Percentiles rank a stretch among this genome's conserved stretches.
Evolutionary conservation across 495 filamentous ascomycete genomes (phyloP).

Genomic region (Arthonia radiata): DNA sequence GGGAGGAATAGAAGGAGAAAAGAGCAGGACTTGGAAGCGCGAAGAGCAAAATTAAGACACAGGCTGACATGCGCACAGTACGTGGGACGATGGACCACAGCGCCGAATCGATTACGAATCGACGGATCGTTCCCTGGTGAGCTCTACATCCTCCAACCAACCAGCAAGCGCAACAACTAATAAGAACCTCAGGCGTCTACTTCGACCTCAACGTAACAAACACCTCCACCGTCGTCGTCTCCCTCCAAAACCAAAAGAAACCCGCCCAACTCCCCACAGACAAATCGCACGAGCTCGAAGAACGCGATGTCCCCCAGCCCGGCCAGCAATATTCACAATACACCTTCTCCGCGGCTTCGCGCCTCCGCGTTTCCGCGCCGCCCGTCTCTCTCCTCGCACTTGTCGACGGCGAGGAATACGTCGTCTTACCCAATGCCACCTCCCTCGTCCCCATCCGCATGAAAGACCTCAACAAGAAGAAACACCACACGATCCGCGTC

Average conservation of each 20-base stretch:
- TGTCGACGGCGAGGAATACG: constrained; percentile 16
- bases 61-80: constrained; percentile 7
- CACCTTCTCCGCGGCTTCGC: constrained; percentile 8
- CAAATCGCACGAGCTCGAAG: too few species aligned
- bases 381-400: constrained; percentile 15
- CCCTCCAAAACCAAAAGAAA: constrained; percentile 15
- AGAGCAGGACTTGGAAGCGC: not conserved
- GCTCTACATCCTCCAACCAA: not conserved
- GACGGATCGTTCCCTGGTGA: constrained; percentile 15
- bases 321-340: constrained; percentile 5
- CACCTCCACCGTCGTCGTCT: constrained; percentile 12
- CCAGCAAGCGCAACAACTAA: not conserved
- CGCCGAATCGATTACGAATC: constrained; percentile 13
- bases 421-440: constrained; percentile 11
- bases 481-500: constrained; percentile 12
- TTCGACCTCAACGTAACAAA: constrained; percentile 14
- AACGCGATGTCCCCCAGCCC: too few species aligned
- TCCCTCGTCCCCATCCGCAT: constrained; percentile 10
- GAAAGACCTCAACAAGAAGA: constrained; percentile 7
- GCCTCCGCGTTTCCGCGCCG: constrained; percentile 7
- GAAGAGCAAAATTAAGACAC: too few species aligned
- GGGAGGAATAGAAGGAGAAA: not conserved
- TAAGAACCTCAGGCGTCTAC: constrained; percentile 13
- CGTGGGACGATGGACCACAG: constrained; percentile 14
- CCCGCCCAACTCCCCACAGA: not conserved